Evolutionary conservation across 495 filamentous ascomycete species (phyloP).

Genomic region (Hapsidospora chrysogenum): DNA sequence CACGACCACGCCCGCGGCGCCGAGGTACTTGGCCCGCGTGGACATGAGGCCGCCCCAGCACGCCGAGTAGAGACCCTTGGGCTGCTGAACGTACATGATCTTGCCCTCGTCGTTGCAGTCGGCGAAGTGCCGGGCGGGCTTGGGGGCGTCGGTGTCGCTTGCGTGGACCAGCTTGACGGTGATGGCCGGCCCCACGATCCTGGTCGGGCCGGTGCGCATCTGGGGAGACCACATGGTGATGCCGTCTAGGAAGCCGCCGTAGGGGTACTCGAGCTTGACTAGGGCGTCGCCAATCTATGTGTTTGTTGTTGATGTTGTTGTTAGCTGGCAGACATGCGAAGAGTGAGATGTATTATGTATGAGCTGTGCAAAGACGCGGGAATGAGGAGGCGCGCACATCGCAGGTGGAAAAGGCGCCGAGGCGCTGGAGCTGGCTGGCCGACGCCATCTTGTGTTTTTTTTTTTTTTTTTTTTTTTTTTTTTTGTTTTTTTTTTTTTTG

Average conservation of each 20-base stretch:
- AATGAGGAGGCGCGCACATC: no score
- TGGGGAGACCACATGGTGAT: no score
- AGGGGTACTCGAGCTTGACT: constrained; percentile 13
- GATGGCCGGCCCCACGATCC: constrained; percentile 10
- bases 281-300: constrained; percentile 14
- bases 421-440: no score
- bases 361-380: no score
- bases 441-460: no score
- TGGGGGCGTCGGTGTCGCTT: constrained; percentile 3
- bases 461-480: no score
- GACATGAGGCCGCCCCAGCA: constrained; percentile 25
- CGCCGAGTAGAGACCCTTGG: constrained; percentile 2
- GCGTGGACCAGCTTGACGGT: constrained; percentile 15
- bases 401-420: no score
- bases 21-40: constrained; percentile 14
- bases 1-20: constrained; percentile 17
- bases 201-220: constrained; percentile 1
- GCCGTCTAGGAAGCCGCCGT: constrained; percentile 12
- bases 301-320: no score
- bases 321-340: no score
- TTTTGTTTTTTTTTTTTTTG: no score
- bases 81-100: constrained; percentile 4
- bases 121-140: background rate
- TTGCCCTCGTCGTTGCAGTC: background rate
- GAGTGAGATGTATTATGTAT: no score